Evolutionary conservation across 345 rosid species (phyloP).

Genomic region (Populus davidiana): DNA sequence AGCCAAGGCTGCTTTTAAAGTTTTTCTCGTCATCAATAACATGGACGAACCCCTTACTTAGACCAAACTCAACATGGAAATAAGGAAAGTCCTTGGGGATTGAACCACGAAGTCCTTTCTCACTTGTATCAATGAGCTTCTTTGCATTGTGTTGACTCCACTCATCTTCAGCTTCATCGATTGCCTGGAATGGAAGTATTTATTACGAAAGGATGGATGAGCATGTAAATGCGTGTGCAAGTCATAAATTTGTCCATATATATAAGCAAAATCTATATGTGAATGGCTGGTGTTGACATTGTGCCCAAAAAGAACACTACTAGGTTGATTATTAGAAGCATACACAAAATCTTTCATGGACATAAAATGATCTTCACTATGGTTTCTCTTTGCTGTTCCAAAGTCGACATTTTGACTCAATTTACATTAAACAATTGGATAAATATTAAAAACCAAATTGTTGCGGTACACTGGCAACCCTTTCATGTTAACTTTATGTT

Average conservation of each 20-base stretch:
- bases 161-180: conserved; percentile 95
- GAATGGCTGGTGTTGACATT: not conserved
- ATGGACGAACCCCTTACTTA: conserved; percentile 76
- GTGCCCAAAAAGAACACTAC: not conserved
- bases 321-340: not conserved
- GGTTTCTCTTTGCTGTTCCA: not conserved
- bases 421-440: not conserved
- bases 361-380: not conserved
- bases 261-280: not conserved
- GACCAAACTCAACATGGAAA: conserved; percentile 90
- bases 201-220: not conserved
- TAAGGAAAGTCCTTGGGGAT: conserved; percentile 91
- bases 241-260: not conserved
- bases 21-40: conserved; percentile 91
- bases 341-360: not conserved
- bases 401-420: not conserved
- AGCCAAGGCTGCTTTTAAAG: conserved; percentile 77
- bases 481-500: too few relatives aligned
- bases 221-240: not conserved
- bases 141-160: conserved; percentile 96
- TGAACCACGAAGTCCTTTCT: conserved; percentile 75
- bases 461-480: not conserved
- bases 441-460: not conserved
- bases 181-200: conserved; percentile 49
- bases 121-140: conserved; percentile 85